phyloP scores from a whole-genome alignment of 208 protist species.

The Leishmania aethiopica region DNA sequence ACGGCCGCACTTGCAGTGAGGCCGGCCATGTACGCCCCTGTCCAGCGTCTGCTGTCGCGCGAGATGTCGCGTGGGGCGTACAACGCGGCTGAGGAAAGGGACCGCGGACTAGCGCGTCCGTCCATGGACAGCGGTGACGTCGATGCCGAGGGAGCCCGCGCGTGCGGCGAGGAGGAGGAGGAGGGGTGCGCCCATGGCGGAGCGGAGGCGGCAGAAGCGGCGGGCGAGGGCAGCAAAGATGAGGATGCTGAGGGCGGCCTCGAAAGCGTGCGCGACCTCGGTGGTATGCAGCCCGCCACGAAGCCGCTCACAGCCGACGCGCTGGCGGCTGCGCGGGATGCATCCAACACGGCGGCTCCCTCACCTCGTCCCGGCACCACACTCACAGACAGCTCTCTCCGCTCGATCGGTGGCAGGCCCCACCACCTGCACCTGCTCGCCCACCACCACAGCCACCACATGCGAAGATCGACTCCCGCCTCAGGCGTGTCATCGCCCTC shows the following conservation, averaged over 20 bases:
- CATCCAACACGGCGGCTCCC: not conserved
- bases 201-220: not conserved
- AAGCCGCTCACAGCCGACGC: not conserved
- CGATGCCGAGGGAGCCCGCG: not conserved
- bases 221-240: not conserved
- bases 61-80: conserved; percentile 2
- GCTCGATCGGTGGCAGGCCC: conserved; percentile 10
- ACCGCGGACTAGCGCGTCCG: not conserved
- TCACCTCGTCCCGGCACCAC: not conserved
- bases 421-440: conserved; percentile 20
- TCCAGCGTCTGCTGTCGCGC: conserved; percentile 21
- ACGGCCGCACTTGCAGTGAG: conserved; percentile 11
- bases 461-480: not conserved
- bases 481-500: conserved; percentile 10
- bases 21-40: conserved; percentile 22
- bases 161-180: not conserved
- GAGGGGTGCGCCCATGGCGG: not conserved
- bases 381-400: conserved; percentile 2
- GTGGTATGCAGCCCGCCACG: not conserved
- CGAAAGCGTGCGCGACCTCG: not conserved
- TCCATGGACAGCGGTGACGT: not conserved
- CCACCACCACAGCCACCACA: conserved; percentile 21
- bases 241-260: not conserved
- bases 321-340: not conserved
- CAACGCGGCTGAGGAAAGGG: not conserved